phyloP scores from a whole-genome alignment of 805 yeast species.

The Saturnispora besseyi region DNA sequence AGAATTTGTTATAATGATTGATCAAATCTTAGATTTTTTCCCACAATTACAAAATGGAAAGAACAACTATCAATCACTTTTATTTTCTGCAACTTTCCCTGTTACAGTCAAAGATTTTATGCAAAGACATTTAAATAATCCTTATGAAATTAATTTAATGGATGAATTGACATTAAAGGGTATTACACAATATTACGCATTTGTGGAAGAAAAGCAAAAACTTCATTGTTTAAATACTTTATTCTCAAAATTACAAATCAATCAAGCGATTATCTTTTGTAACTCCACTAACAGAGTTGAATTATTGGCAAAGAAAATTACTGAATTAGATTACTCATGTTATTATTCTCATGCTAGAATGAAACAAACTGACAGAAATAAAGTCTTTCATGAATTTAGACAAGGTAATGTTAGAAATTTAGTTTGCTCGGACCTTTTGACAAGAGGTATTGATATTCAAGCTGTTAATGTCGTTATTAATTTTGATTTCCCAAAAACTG shows the following conservation, averaged over 20 bases:
- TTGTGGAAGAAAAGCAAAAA: slow-evolving; percentile 93
- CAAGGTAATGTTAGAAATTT: slow-evolving; percentile 95
- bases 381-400: slow-evolving; percentile 97
- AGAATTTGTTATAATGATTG: slow-evolving; percentile 81
- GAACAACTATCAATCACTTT: slow-evolving; percentile 65
- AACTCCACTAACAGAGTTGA: slow-evolving; percentile 96
- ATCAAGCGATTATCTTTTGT: slow-evolving; percentile 95
- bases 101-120: slow-evolving; percentile 85
- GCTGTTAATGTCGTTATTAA: slow-evolving; percentile 97
- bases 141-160: slow-evolving; percentile 94
- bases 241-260: slow-evolving; percentile 88
- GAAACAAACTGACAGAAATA: slow-evolving; percentile 96
- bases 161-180: slow-evolving; percentile 95
- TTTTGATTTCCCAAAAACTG: slow-evolving; percentile 96
- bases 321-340: slow-evolving; percentile 94
- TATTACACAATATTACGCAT: slow-evolving; percentile 96
- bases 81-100: slow-evolving; percentile 96
- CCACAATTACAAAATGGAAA: slow-evolving; percentile 37
- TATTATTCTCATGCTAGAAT: slow-evolving; percentile 94
- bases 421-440: slow-evolving; percentile 91
- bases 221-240: slow-evolving; percentile 92
- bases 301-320: slow-evolving; percentile 87
- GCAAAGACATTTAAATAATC: slow-evolving; percentile 82
- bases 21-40: slow-evolving; percentile 74
- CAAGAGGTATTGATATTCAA: slow-evolving; percentile 98